phyloP scores from a whole-genome alignment of 345 rosid species.

The Camelina sativa region DNA sequence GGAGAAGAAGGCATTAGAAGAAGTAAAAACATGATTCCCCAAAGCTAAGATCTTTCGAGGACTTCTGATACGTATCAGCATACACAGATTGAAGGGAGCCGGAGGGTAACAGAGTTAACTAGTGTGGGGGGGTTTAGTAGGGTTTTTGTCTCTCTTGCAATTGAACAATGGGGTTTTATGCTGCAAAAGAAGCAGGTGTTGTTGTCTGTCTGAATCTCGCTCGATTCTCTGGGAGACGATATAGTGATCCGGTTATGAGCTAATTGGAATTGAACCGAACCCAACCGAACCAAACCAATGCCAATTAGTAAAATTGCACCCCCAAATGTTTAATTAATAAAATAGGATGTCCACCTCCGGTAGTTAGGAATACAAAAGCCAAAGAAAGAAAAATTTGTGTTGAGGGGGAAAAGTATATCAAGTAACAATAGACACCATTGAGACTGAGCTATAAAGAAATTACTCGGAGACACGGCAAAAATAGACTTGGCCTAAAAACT shows the following conservation, averaged over 20 bases:
- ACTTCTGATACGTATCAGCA: conserved; percentile 46
- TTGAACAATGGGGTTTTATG: conserved; percentile 10
- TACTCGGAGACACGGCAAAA: conserved; percentile 36
- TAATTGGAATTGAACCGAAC: conserved; percentile 3
- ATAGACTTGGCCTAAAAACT: conserved; percentile 36
- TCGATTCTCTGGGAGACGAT: neutral
- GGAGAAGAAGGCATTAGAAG: conserved; percentile 15
- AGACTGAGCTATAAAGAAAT: neutral
- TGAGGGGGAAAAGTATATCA: neutral
- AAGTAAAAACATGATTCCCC: no score
- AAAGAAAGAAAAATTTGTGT: no score
- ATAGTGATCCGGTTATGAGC: neutral
- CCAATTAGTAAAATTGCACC: no score
- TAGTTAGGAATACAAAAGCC: no score
- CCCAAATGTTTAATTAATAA: conserved; percentile 2
- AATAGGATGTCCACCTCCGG: conserved; percentile 1
- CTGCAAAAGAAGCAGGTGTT: neutral
- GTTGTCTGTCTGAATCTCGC: neutral
- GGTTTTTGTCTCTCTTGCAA: conserved; percentile 15
- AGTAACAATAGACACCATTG: conserved; percentile 15
- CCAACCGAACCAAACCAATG: conserved; percentile 12
- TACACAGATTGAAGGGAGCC: conserved; percentile 30
- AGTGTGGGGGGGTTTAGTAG: neutral
- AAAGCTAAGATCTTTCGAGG: conserved; percentile 38
- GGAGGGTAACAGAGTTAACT: conserved; percentile 23